Percentiles rank a stretch among this genome's conserved stretches.
These are phyloP conservation scores for Rubia yunnanensis DNA, from an alignment of 257 asterid genomes.

Conservation along the genomic window DNA sequence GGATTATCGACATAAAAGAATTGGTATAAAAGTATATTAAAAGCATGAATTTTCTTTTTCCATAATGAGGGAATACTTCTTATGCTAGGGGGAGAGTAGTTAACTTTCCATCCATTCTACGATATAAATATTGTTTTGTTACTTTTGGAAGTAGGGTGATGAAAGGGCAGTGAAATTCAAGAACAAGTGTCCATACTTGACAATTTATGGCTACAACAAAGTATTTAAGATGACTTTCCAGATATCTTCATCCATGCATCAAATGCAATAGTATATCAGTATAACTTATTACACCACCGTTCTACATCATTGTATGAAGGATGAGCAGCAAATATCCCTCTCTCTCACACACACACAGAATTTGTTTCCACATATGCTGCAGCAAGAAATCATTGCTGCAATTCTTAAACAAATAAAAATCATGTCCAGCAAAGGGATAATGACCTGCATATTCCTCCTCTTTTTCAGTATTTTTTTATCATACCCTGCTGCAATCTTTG, in stretches of 20 bases:
- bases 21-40: too few species aligned
- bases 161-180: neutral
- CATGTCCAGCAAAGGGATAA: conserved; percentile 38
- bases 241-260: neutral
- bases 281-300: neutral
- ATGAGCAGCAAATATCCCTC: conserved; percentile 2
- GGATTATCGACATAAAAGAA: too few species aligned
- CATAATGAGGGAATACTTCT: neutral
- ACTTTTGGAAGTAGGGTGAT: neutral
- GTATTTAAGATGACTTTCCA: neutral
- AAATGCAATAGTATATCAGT: neutral
- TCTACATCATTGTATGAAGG: conserved; percentile 15
- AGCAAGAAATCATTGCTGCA: neutral
- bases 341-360: neutral
- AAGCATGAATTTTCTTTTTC: too few species aligned
- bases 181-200: neutral
- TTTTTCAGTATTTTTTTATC: conserved; percentile 27
- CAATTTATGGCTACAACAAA: neutral
- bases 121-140: neutral
- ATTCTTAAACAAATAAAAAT: conserved; percentile 13
- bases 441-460: conserved; percentile 21
- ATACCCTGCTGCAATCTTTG: conserved; percentile 25
- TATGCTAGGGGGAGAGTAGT: neutral
- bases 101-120: neutral
- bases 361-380: neutral